Percentiles rank a stretch among this genome's conserved stretches.
phyloP scores from a whole-genome alignment of 352 stramenopile species.

The Blastocystis hominis region DNA sequence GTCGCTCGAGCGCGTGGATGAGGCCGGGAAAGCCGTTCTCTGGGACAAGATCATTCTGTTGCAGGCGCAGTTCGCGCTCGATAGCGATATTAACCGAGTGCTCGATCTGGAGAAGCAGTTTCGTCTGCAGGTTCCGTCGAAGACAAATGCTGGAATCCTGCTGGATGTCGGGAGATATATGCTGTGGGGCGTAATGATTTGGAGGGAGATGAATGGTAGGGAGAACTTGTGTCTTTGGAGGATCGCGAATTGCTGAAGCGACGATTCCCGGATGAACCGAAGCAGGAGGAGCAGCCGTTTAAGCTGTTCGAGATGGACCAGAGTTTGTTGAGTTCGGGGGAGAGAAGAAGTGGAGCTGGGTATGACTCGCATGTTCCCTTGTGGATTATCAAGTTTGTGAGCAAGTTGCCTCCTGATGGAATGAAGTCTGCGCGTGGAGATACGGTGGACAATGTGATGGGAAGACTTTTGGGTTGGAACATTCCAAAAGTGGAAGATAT shows the following conservation, averaged over 20 bases:
- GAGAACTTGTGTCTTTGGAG: neutral
- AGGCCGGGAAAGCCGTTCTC: neutral
- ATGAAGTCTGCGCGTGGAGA: constrained; percentile 10
- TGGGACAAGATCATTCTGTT: constrained; percentile 24
- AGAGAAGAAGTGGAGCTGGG: neutral
- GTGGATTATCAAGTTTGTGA: neutral
- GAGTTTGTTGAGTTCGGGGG: neutral
- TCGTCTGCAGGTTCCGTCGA: neutral
- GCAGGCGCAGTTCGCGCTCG: neutral
- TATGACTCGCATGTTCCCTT: neutral
- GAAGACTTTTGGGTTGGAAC: neutral
- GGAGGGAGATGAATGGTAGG: neutral
- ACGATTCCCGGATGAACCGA: constrained; percentile 9
- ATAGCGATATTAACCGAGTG: neutral
- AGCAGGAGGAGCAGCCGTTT: neutral
- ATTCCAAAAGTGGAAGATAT: neutral
- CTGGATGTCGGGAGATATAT: neutral
- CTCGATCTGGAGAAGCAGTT: constrained; percentile 3
- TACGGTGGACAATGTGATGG: neutral
- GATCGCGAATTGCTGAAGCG: constrained; percentile 22
- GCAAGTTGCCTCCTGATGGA: constrained; percentile 2
- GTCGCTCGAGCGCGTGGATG: neutral
- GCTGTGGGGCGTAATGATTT: constrained; percentile 11
- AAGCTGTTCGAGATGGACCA: neutral
- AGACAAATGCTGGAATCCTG: neutral